phyloP scores from a whole-genome alignment of 1,284 basidiomycete genomes.

The Gomphus sp. region DNA sequence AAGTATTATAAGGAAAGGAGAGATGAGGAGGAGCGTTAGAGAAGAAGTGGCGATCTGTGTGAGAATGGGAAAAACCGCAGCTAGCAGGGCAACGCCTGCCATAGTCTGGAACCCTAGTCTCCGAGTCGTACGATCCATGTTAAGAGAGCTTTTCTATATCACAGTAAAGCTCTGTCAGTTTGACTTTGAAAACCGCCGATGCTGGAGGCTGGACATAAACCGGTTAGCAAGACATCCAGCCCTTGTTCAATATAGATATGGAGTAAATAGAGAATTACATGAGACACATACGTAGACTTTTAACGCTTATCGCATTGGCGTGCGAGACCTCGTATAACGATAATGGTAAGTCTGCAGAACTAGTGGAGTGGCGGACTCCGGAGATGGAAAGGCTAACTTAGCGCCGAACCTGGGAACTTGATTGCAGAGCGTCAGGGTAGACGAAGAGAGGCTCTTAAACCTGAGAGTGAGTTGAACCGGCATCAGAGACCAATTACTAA shows the following conservation, averaged over 20 bases:
- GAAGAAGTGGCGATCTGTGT: constrained; percentile 55
- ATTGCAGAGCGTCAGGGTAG: too few species aligned
- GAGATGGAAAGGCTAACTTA: not conserved
- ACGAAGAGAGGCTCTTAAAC: too few species aligned
- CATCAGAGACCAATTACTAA: too few species aligned
- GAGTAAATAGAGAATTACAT: not conserved
- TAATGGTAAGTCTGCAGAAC: not conserved
- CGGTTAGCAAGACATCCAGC: too few species aligned
- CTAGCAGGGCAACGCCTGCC: constrained; percentile 42
- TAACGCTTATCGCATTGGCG: not conserved
- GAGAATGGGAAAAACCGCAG: constrained; percentile 42
- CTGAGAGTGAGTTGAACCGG: too few species aligned
- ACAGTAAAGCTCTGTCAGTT: not conserved
- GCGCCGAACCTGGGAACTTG: too few species aligned
- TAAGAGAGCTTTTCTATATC: not conserved
- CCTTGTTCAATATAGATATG: not conserved
- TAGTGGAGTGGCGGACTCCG: not conserved
- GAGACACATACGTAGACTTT: not conserved
- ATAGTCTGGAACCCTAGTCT: constrained; percentile 21
- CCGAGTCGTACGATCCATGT: not conserved
- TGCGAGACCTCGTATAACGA: not conserved
- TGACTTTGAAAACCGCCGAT: not conserved
- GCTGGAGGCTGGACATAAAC: not conserved
- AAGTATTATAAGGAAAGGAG: constrained; percentile 45
- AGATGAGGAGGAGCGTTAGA: constrained; percentile 51